Evolutionary conservation across 345 rosid species (phyloP), one percentile per base, ranked within the genome.

Genomic region (Populus alba): DNA sequence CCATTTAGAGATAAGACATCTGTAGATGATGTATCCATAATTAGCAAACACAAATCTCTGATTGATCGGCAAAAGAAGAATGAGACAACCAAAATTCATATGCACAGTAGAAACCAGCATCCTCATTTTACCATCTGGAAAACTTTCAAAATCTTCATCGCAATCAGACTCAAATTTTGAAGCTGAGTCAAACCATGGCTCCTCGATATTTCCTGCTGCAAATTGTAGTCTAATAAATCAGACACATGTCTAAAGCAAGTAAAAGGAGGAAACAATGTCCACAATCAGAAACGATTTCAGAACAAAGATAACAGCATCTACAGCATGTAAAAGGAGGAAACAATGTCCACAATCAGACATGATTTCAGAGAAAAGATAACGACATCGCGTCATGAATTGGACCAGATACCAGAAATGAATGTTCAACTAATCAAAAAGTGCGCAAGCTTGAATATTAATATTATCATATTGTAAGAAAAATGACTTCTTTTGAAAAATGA

Each of bases 181-280:
- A 53, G 37, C 23, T 20, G 85, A 75, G 47, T 82, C 85, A 75
- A 78, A 82, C 85, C 85, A 82, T 67, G 85, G 74, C 51, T 82
- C 85, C 74, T 82, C 85, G 15, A 61, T 67, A 68, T 79, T 75
- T 33, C 82, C 85, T 55, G 71, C 79, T 37, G 80, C 74, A 47
- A 59, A 62, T 66, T 23, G 33, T 15, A 80, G 53, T 18, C 22
- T 27, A 82, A 62, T 63, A 73, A 72, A 29, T 72, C 73, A 76
- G 65, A 25, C 15, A 53, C 35, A 20, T 43, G n/a, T 49, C 20
- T 39, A 31, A 4, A 45, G 3, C 31, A 62, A 78, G 23, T 57
- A 59, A 61, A 76, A 57, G 33, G 23, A 12, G 29, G 51, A 20
- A 55, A 78, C 10, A 37, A 35, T 35, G 47, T 76, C 61, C 45